phyloP scores from a whole-genome alignment of 805 yeast species.

The Ogataea angusta region DNA sequence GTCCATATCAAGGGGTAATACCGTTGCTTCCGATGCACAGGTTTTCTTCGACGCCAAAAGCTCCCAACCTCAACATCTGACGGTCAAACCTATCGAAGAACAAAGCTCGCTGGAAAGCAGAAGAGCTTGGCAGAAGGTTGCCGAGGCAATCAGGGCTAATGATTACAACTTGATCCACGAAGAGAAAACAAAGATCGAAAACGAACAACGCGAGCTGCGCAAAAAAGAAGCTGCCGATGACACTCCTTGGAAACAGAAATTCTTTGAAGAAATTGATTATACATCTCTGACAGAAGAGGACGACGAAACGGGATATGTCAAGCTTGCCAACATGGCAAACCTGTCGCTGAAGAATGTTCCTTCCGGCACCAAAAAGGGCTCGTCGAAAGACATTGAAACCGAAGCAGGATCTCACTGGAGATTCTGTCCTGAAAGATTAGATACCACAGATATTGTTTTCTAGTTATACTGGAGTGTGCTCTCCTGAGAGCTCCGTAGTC shows the following conservation, averaged over 20 bases:
- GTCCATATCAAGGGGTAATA: constrained; percentile 55
- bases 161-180: constrained; percentile 72
- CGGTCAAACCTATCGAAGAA: constrained; percentile 76
- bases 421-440: constrained; percentile 52
- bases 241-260: constrained; percentile 69
- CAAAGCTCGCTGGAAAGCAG: constrained; percentile 83
- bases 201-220: constrained; percentile 79
- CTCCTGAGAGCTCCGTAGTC: constrained; percentile 14
- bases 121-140: constrained; percentile 86
- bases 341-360: constrained; percentile 64
- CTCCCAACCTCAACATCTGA: constrained; percentile 50
- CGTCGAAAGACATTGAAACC: constrained; percentile 47
- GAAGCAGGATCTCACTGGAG: constrained; percentile 65
- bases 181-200: constrained; percentile 78
- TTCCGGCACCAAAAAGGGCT: constrained; percentile 49
- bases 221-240: constrained; percentile 66
- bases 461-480: constrained; percentile 18
- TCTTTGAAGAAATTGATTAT: constrained; percentile 62
- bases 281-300: constrained; percentile 26
- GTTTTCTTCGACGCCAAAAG: constrained; percentile 63
- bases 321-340: constrained; percentile 45
- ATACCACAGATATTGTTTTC: constrained; percentile 49
- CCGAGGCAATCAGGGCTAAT: constrained; percentile 75
- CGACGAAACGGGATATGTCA: constrained; percentile 37
- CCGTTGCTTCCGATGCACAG: constrained; percentile 43